phyloP scores from a whole-genome alignment of 208 protist genomes.

The Leishmania mexicana region DNA sequence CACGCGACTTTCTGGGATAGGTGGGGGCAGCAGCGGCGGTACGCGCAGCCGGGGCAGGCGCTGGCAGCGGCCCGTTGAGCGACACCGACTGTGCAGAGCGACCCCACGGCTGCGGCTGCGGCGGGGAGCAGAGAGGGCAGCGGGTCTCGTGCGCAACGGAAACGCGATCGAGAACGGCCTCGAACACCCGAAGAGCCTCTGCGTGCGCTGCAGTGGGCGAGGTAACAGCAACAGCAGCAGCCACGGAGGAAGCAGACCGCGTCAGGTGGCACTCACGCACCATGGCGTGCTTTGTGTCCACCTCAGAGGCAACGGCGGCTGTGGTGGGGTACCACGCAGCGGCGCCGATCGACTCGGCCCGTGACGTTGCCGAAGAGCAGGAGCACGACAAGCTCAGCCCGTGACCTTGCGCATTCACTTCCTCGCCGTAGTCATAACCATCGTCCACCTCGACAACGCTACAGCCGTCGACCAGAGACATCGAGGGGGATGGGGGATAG shows the following conservation, averaged over 20 bases:
- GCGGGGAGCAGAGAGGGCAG: constrained; percentile 25
- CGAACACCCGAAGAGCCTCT: constrained; percentile 7
- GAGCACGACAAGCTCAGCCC: background rate
- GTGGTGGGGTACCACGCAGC: background rate
- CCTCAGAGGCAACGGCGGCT: background rate
- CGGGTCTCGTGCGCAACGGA: background rate
- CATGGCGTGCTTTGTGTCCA: background rate
- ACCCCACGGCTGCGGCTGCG: constrained; percentile 11
- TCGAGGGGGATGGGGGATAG: background rate
- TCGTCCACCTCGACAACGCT: background rate
- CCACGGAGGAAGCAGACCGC: background rate
- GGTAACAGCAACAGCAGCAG: background rate
- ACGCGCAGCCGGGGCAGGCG: background rate
- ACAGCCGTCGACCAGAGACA: background rate
- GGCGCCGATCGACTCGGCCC: background rate
- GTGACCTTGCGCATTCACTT: background rate
- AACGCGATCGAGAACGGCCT: background rate
- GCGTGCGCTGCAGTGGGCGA: background rate
- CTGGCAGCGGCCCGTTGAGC: background rate
- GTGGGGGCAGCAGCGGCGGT: background rate
- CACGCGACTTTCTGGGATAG: background rate
- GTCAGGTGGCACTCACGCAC: background rate
- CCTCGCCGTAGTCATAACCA: background rate
- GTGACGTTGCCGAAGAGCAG: background rate
- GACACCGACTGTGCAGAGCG: background rate